Conservation (phyloP, 805 yeast genomes). For the Candida manassasensis region DNA sequence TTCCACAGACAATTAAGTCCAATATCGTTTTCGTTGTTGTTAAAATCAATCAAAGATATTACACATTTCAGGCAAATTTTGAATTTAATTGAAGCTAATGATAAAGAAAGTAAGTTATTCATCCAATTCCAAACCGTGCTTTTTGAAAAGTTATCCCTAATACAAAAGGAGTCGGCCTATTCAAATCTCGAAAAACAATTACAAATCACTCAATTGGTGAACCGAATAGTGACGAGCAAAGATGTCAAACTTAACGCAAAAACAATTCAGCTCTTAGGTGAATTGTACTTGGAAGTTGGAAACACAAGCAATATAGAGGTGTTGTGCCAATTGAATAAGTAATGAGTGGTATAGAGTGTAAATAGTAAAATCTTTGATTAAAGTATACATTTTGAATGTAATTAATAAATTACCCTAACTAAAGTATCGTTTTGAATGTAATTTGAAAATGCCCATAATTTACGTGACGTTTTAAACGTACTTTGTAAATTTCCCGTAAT, state of each 20-base stretch:
- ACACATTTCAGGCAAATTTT: constrained; percentile 27
- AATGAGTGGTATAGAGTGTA: no score
- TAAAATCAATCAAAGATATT: constrained; percentile 17
- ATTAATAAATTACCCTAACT: no score
- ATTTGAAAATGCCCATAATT: no score
- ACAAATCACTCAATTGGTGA: constrained; percentile 19
- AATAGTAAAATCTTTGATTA: no score
- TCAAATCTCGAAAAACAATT: constrained; percentile 13
- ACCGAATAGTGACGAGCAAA: constrained; percentile 6
- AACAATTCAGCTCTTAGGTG: constrained; percentile 3
- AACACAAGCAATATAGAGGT: constrained; percentile 4
- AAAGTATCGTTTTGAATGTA: no score
- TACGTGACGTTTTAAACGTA: no score
- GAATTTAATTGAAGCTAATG: constrained; percentile 13
- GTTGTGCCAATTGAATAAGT: constrained; percentile 2
- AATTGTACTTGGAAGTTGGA: constrained; percentile 3
- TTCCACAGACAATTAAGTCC: constrained; percentile 19
- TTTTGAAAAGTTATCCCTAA: constrained; percentile 14
- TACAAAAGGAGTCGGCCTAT: constrained; percentile 9
- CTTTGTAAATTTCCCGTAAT: no score
- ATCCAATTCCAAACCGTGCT: constrained; percentile 15
- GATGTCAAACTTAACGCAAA: constrained; percentile 3
- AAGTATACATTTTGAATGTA: no score
- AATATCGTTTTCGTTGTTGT: constrained; percentile 17
- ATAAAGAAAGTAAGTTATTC: constrained; percentile 9